Base-by-base conservation (phyloP, 306 rosid species). In the Rosa lucieae region DNA sequence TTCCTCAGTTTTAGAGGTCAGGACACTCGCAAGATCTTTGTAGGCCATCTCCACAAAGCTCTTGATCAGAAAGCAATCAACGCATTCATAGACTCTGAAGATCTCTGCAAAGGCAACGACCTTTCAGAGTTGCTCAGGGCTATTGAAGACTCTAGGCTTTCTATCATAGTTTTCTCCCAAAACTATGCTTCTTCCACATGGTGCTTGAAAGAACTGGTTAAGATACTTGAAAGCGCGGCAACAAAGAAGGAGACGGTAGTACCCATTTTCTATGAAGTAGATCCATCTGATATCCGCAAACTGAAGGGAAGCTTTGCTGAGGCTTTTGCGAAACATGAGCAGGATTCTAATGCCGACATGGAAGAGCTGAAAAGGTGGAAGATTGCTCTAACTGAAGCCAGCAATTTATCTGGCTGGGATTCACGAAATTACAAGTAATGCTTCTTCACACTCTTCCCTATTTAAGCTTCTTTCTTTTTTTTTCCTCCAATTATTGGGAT, bases 1-100 rank as follows among this genome's bases (percentile, higher is more conserved):
- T 75, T 75, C 78, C 46, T 75, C 52, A 75, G 29, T 49, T 75
- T 75, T 5, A 56, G 78, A 74, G 78, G 68, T 17, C n/a, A 37
- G 17, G 78, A 74, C 15, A 74, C 78, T 10, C 66, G 66, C 13
- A 75, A 56, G 3, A 40, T 2, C 40, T 56, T 75, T 14, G 29
- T 39, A 6, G 13, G 67, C 14, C 78, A 75, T 55, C 78, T 75
- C 15, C 26, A 44, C 62, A 66, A 13, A 14, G 78, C 70, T 14
- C 65, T 75, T 37, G 8, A 10, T 6, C 40, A 11, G 15, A 13
- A 75, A 62, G 70, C 23, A 42, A 58, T 75, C 44, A 42, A 59
- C 37, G 29, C 55, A 10, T 75, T 75, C 56, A 12, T 35, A 42
- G 78, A 75, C 32, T 65, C 62, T 43, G 70, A 58, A n/a, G 6